Base-by-base conservation (phyloP, 495 filamentous ascomycete species). In the Penicillium subrubescens region DNA sequence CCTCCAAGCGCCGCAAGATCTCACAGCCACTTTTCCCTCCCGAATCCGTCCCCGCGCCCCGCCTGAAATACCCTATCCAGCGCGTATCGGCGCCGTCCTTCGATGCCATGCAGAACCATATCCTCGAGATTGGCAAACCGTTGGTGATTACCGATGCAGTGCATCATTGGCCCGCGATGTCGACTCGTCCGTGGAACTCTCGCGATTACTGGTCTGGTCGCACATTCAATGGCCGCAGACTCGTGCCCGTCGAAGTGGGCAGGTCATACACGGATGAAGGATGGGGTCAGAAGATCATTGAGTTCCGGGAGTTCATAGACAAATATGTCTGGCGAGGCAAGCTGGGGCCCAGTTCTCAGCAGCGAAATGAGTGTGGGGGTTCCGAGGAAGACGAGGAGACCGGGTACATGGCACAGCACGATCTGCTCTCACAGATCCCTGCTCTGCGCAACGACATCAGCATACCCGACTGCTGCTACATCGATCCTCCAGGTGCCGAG, bases 351-450 rank as follows among this genome's bases (percentile, higher is more conserved):
- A 37, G n/a, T 19, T 12, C 14, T 19, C 21, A 19, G 3, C 27
- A 35, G 6, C 34, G 55, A 27, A n/a, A 48, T 7, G 43, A 71
- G 12, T 35, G 56, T 21, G 52, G 65, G 23, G 58, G n/a, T 29
- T n/a, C 43, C 2, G 62, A 61, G 8, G 60, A 74, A 33, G 66
- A 63, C 1, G 59, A 46, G 4, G 71, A 76, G 48, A 75, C 75
- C n/a, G 91, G 83, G 6, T 99, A 99, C 68, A 83, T 99, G 46
- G 95, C 95, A 17, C 95, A 99, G 71, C 92, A 98, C 75, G 88
- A 91, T 62, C 83, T 99, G 27, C 87, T 99, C 63, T 66, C 84
- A 0, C 95, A 99, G 69, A 89, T 99, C 17, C 92, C 96, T 0
- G 72, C 82, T 8, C 79, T 99, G 19, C 83, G 90, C 3, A 78